A percentile compares a stretch with the other conserved stretches of the same genome.
Evolutionary conservation across 805 yeast species (phyloP).

Genomic region (Wickerhamiella musiphila): DNA sequence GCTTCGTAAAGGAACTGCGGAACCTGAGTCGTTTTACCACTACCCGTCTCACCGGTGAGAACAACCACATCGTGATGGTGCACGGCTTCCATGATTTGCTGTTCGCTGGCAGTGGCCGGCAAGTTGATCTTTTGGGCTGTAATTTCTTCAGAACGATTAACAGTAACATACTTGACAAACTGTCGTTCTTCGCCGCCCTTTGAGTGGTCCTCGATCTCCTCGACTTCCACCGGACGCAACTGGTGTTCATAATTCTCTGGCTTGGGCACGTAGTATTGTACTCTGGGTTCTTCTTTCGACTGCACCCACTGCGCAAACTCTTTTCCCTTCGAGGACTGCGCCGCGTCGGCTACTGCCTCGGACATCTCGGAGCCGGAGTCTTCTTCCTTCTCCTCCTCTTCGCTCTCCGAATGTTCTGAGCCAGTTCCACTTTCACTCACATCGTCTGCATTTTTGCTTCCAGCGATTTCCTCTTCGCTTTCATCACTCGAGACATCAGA

Average conservation of each 20-base stretch:
- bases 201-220: slow-evolving; percentile 30
- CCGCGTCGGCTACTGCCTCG: slow-evolving; percentile 27
- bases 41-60: slow-evolving; percentile 95
- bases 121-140: slow-evolving; percentile 51
- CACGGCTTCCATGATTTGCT: slow-evolving; percentile 85
- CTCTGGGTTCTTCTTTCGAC: slow-evolving; percentile 48
- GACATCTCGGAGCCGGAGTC: slow-evolving; percentile 15
- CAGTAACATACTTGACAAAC: slow-evolving; percentile 40
- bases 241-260: slow-evolving; percentile 35
- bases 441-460: slow-evolving; percentile 39
- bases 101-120: slow-evolving; percentile 87
- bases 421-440: slow-evolving; percentile 39
- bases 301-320: slow-evolving; percentile 84
- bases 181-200: slow-evolving; percentile 23
- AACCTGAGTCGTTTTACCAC: slow-evolving; percentile 96
- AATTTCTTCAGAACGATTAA: slow-evolving; percentile 46
- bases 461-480: slow-evolving; percentile 19
- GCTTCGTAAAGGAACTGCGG: slow-evolving; percentile 92
- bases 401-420: slow-evolving; percentile 15
- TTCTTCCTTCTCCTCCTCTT: slow-evolving; percentile 15
- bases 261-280: slow-evolving; percentile 36
- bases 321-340: slow-evolving; percentile 29
- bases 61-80: slow-evolving; percentile 82
- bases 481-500: background rate
- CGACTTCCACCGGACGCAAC: slow-evolving; percentile 53